These are phyloP conservation scores for Microbotryomycetes sp. DNA, from an alignment of 1,284 basidiomycete species.

Conservation along the genomic window DNA sequence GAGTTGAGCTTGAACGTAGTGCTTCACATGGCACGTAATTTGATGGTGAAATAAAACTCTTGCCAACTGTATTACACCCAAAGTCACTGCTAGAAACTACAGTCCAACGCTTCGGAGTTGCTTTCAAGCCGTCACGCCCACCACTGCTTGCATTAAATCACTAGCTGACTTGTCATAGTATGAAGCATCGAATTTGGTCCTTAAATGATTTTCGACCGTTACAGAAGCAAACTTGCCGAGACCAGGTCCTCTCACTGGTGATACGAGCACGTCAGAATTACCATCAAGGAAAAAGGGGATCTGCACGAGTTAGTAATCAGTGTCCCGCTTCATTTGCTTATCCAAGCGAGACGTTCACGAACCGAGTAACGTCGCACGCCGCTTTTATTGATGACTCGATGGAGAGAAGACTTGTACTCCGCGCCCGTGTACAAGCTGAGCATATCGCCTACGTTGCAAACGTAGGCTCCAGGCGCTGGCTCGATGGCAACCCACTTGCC, in stretches of 20 bases:
- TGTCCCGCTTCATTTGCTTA: no score
- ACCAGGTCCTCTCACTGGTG: conserved; percentile 8
- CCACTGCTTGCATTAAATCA: not conserved
- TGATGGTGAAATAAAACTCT: not conserved
- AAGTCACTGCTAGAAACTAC: no score
- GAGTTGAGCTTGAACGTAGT: no score
- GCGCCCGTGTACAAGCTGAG: conserved; percentile 8
- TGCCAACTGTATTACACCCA: no score
- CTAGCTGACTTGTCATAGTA: not conserved
- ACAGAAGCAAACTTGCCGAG: conserved; percentile 2
- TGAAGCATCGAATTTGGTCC: conserved; percentile 6
- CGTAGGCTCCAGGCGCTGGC: not conserved
- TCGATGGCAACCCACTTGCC: conserved; percentile 1
- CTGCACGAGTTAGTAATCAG: no score
- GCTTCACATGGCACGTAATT: not conserved
- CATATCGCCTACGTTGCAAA: conserved; percentile 15
- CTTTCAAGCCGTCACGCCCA: not conserved
- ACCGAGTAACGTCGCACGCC: not conserved
- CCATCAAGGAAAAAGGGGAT: conserved; percentile 5
- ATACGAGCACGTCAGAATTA: conserved; percentile 6
- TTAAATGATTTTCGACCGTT: conserved; percentile 1
- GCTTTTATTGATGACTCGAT: conserved; percentile 2
- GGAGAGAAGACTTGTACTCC: conserved; percentile 4
- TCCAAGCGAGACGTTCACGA: no score
- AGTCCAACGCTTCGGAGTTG: no score